phyloP scores from a whole-genome alignment of 2,329 filamentous ascomycete genomes.

The Diaporthe batatas region DNA sequence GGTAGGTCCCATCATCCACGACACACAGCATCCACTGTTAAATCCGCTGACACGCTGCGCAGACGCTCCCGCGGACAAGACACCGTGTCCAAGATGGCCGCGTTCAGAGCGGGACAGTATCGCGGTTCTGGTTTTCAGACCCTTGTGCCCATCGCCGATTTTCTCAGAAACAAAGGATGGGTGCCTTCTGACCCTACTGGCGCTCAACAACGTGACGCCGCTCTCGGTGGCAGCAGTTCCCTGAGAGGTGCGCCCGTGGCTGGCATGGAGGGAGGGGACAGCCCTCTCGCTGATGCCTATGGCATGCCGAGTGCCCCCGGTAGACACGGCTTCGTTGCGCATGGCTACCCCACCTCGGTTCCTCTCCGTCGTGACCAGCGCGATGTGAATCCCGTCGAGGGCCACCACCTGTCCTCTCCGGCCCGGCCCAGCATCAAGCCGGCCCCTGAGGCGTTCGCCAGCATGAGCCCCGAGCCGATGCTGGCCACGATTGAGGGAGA shows the following conservation, averaged over 20 bases:
- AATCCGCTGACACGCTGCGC: neutral
- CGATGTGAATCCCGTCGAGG: neutral
- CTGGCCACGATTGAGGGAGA: constrained; percentile 8
- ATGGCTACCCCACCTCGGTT: neutral
- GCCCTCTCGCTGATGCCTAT: neutral
- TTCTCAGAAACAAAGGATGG: constrained; percentile 29
- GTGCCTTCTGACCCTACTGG: neutral
- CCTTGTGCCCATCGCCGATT: constrained; percentile 26
- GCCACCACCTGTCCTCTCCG: neutral
- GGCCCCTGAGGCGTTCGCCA: neutral
- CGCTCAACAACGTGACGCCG: neutral
- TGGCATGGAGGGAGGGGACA: neutral
- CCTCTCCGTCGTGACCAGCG: neutral
- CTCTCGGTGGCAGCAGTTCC: neutral
- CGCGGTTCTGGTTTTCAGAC: constrained; percentile 19
- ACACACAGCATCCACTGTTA: too few species aligned
- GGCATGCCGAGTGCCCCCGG: neutral
- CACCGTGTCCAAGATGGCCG: constrained; percentile 41
- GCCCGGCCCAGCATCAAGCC: neutral
- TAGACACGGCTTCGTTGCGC: neutral
- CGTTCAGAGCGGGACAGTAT: constrained; percentile 34
- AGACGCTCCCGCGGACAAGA: constrained; percentile 39
- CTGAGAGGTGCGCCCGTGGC: neutral
- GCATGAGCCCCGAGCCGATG: constrained; percentile 34
- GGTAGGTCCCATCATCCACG: constrained; percentile 18